A percentile compares a stretch with the other conserved stretches of the same genome.
These are phyloP conservation scores for Dictyostelium firmibasis DNA, from an alignment of 78 protist genomes.

Conservation along the genomic window DNA sequence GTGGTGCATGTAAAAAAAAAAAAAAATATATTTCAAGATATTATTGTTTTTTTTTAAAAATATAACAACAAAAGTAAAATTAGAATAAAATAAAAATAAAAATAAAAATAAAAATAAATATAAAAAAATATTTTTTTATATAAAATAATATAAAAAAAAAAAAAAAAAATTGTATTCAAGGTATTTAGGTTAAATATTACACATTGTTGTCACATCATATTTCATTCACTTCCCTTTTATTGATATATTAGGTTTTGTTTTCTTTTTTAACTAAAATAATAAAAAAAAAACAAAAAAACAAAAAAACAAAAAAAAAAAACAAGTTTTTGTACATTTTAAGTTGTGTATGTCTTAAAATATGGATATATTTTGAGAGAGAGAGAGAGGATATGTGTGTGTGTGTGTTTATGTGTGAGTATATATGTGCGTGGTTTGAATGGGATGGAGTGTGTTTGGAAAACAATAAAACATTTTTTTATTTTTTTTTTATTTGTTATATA, in stretches of 20 bases:
- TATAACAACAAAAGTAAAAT: neutral
- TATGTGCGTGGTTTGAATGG: neutral
- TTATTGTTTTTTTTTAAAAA: neutral
- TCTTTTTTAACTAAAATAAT: no score
- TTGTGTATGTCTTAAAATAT: neutral
- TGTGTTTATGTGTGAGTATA: neutral
- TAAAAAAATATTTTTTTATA: neutral
- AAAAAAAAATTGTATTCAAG: neutral
- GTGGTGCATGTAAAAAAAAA: neutral
- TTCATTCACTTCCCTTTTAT: neutral
- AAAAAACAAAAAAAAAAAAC: neutral
- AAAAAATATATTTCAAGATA: neutral
- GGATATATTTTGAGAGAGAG: neutral
- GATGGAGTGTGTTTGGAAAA: neutral
- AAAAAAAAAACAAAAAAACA: no score
- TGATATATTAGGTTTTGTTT: no score
- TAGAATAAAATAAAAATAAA: neutral
- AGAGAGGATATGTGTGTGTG: neutral
- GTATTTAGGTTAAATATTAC: neutral
- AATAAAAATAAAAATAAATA: neutral
- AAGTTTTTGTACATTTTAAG: neutral
- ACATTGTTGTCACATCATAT: neutral
- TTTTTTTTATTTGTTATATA: neutral
- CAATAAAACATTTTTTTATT: neutral
- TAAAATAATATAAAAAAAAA: no score